Conservation (phyloP, 2,329 filamentous ascomycete genomes). For the Pseudogymnoascus sp. region DNA sequence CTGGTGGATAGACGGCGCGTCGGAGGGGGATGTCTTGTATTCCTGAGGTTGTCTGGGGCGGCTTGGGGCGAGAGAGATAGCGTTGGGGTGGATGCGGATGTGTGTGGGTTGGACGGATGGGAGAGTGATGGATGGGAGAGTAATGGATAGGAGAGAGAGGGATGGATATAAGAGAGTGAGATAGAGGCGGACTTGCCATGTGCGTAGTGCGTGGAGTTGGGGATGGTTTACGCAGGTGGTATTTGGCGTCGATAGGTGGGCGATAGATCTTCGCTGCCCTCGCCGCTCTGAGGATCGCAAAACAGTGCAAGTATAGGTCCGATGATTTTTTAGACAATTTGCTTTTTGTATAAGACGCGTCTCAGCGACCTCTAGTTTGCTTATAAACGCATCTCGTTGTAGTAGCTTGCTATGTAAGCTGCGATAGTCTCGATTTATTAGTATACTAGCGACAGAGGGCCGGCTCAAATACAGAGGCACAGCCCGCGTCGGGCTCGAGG, state of each 20-base stretch:
- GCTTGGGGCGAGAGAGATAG: not conserved
- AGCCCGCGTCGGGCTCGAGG: constrained; percentile 17
- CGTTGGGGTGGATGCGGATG: not conserved
- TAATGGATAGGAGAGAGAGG: not conserved
- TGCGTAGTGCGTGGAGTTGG: not conserved
- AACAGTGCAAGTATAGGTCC: not conserved
- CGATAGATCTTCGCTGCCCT: not conserved
- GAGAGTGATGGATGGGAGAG: too few species aligned
- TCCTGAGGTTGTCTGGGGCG: not conserved
- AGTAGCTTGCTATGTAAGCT: constrained; percentile 74
- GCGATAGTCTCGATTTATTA: constrained; percentile 82
- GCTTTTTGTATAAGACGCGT: too few species aligned
- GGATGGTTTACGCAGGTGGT: not conserved
- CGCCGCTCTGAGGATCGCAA: not conserved
- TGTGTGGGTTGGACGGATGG: not conserved
- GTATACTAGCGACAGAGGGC: constrained; percentile 55
- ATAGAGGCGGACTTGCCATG: not conserved
- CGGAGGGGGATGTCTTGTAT: not conserved
- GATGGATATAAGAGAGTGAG: not conserved
- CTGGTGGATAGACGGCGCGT: not conserved
- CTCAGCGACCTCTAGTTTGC: too few species aligned
- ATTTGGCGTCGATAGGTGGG: not conserved
- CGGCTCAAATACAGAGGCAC: constrained; percentile 19
- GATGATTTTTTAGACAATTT: too few species aligned
- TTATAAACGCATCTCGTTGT: constrained; percentile 50